Evolutionary conservation across 805 yeast genomes (phyloP).

Genomic region (Suhomyces emberorum): DNA sequence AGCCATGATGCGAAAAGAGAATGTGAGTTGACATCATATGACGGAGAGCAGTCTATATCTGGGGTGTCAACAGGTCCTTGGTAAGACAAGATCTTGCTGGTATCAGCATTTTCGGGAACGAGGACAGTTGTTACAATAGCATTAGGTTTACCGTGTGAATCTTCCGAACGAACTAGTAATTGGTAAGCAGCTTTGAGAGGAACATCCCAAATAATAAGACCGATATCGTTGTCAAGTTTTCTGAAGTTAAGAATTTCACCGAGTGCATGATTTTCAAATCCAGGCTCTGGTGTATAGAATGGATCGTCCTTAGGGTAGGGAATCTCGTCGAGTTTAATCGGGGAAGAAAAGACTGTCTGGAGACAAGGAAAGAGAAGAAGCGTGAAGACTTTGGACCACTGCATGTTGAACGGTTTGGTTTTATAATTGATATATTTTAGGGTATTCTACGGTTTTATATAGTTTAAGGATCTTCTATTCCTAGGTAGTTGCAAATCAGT

Average conservation of each 20-base stretch:
- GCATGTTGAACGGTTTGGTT: too few species aligned
- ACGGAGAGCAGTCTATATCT: conserved; percentile 24
- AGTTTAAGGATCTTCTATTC: too few species aligned
- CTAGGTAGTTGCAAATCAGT: too few species aligned
- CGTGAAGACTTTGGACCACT: too few species aligned
- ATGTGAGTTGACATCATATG: conserved; percentile 19
- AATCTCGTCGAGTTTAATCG: not conserved
- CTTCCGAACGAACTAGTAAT: conserved; percentile 14
- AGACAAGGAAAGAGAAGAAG: too few species aligned
- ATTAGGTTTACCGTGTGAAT: conserved; percentile 23
- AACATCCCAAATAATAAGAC: conserved; percentile 9
- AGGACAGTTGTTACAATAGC: conserved; percentile 26
- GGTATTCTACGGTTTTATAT: too few species aligned
- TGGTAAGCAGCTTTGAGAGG: conserved; percentile 13
- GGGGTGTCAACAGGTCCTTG: conserved; percentile 30
- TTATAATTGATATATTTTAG: too few species aligned
- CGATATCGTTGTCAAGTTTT: conserved; percentile 8
- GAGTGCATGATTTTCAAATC: conserved; percentile 9
- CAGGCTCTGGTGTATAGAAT: conserved; percentile 14
- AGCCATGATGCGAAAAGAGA: conserved; percentile 12
- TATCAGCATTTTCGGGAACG: conserved; percentile 28
- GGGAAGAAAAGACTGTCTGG: too few species aligned
- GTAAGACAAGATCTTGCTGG: conserved; percentile 23
- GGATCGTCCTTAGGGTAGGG: conserved; percentile 9
- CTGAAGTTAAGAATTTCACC: conserved; percentile 14